A percentile compares a stretch with the other conserved stretches of the same genome.
Conservation (phyloP, 1,284 basidiomycete genomes). For the Cystobasidium pallidum region DNA sequence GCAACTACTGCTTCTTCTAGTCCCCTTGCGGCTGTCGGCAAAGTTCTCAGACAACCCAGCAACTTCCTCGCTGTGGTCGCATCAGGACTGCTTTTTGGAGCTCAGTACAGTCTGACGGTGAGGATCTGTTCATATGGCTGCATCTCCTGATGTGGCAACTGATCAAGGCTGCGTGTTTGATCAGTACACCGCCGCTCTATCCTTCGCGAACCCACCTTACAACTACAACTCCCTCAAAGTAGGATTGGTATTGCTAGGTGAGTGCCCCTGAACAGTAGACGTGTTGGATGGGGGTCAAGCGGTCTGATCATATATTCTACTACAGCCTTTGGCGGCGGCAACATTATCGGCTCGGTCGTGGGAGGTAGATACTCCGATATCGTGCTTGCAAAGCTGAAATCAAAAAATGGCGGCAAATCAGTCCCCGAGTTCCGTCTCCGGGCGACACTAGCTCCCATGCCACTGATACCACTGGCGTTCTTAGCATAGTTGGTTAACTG, state of each 20-base stretch:
- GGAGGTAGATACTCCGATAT: constrained; percentile 79
- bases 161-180: constrained; percentile 60
- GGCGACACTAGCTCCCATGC: constrained; percentile 48
- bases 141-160: too few species aligned
- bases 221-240: constrained; percentile 70
- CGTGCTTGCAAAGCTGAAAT: constrained; percentile 64
- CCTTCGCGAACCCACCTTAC: constrained; percentile 65
- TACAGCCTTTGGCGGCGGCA: constrained; percentile 68
- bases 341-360: constrained; percentile 44
- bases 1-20: constrained; percentile 45
- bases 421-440: constrained; percentile 60
- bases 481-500: constrained; percentile 61
- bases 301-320: neutral
- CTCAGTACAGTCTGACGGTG: constrained; percentile 20
- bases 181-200: constrained; percentile 67
- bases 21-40: constrained; percentile 49
- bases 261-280: neutral
- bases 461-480: constrained; percentile 59
- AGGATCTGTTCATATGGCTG: too few species aligned
- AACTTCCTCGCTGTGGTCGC: constrained; percentile 70
- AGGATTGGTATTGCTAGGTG: constrained; percentile 69
- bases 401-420: constrained; percentile 65
- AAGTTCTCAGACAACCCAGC: constrained; percentile 63
- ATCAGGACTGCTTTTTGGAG: constrained; percentile 63
- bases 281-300: neutral